A percentile compares a stretch with the other conserved stretches of the same genome.
phyloP scores from a whole-genome alignment of 1,284 basidiomycete species.

The Austroboletus niveus region DNA sequence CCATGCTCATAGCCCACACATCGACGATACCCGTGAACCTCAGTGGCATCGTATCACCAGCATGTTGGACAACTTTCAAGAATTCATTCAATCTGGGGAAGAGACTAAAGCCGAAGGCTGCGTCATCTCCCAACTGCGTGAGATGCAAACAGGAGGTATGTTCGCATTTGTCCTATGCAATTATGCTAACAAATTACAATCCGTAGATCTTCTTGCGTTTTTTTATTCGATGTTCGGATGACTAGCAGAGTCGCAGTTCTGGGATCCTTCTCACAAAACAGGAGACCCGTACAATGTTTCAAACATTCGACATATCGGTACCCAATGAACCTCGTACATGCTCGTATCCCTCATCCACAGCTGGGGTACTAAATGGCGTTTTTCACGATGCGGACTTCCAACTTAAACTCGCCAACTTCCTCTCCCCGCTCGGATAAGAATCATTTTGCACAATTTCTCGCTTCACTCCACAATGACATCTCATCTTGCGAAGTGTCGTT shows the following conservation, averaged over 20 bases:
- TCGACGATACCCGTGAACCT: background rate
- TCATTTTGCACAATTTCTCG: conserved; percentile 26
- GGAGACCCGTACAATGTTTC: background rate
- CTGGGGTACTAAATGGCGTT: conserved; percentile 13
- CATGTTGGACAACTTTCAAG: background rate
- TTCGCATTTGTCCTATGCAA: too few species aligned
- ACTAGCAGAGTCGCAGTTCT: too few species aligned
- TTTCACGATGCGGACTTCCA: conserved; percentile 17
- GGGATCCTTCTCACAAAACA: background rate
- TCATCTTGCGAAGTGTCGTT: conserved; percentile 27
- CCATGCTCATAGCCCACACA: background rate
- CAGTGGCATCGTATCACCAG: conserved; percentile 3
- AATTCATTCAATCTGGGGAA: background rate
- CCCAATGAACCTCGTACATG: background rate
- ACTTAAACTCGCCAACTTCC: conserved; percentile 8
- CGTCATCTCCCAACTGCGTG: background rate
- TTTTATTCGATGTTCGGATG: background rate
- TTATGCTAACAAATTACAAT: background rate
- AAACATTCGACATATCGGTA: too few species aligned
- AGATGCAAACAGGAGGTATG: too few species aligned
- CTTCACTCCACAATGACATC: conserved; percentile 29
- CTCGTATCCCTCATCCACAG: background rate
- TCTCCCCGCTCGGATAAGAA: conserved; percentile 18
- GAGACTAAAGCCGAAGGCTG: background rate
- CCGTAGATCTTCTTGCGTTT: background rate